Conservation (phyloP, 306 rosid genomes). For the Myrica gale region DNA sequence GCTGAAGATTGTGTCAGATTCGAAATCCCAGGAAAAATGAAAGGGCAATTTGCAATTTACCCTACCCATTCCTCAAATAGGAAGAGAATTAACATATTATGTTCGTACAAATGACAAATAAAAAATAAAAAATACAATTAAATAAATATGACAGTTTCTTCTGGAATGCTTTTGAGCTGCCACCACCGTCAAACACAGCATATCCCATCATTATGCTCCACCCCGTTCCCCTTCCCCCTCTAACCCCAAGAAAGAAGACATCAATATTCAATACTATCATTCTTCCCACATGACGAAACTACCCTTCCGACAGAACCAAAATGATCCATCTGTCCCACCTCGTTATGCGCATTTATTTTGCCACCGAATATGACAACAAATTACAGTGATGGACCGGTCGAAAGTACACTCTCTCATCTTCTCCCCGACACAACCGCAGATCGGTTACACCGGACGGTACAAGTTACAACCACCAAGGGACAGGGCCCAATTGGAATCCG, state of each 20-base stretch:
- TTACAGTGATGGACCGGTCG: conserved; percentile 42
- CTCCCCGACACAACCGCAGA: conserved; percentile 3
- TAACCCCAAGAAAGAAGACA: background rate
- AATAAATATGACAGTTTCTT: background rate
- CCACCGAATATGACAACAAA: conserved; percentile 35
- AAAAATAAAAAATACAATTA: background rate
- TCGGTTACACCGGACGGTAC: conserved; percentile 19
- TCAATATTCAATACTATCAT: conserved; percentile 6
- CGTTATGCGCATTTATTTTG: background rate
- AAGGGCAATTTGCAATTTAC: too few relatives aligned
- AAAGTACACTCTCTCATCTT: too few relatives aligned
- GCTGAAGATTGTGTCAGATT: background rate
- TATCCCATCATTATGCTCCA: conserved; percentile 3
- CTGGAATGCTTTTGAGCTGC: conserved; percentile 7
- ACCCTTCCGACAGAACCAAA: conserved; percentile 18
- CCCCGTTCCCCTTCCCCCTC: background rate
- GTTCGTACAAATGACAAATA: background rate
- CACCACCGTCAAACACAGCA: conserved; percentile 15
- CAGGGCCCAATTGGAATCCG: background rate
- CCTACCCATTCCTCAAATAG: too few relatives aligned
- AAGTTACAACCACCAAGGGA: background rate
- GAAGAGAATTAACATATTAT: background rate
- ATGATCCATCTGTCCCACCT: too few relatives aligned
- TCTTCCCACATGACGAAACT: conserved; percentile 25
- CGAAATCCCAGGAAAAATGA: background rate